A percentile compares a stretch with the other conserved stretches of the same genome.
phyloP scores from a whole-genome alignment of 164 flowering plant genomes.

The Aristolochia contorta region DNA sequence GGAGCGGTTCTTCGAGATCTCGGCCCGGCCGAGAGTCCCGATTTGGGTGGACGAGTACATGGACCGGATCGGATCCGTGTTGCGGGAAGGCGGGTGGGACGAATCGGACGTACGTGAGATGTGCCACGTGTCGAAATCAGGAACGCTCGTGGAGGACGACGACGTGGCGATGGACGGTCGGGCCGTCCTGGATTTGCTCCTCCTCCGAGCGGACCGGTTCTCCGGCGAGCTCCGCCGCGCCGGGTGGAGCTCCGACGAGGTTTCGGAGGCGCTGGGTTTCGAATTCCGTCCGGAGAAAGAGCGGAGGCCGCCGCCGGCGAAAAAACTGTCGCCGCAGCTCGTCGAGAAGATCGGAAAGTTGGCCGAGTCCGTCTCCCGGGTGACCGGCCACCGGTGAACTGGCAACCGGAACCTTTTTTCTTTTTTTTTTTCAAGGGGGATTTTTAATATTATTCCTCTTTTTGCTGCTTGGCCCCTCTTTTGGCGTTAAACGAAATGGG shows the following conservation, averaged over 20 bases:
- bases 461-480: neutral
- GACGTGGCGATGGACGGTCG: constrained; percentile 67
- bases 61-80: constrained; percentile 53
- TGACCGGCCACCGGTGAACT: constrained; percentile 6
- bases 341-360: constrained; percentile 63
- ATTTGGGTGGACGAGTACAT: constrained; percentile 78
- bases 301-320: constrained; percentile 39
- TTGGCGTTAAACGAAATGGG: constrained; percentile 12
- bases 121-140: constrained; percentile 2
- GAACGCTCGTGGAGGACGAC: constrained; percentile 40
- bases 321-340: constrained; percentile 72
- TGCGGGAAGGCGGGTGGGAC: constrained; percentile 85
- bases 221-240: constrained; percentile 66
- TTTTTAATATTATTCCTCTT: neutral
- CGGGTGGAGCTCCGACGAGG: constrained; percentile 97
- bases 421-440: neutral
- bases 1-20: constrained; percentile 46
- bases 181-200: constrained; percentile 63
- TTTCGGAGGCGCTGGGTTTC: constrained; percentile 76
- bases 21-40: constrained; percentile 31
- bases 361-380: constrained; percentile 54
- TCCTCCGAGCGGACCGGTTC: constrained; percentile 65
- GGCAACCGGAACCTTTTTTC: too few species aligned
- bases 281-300: constrained; percentile 64
- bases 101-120: constrained; percentile 76